Percentiles rank a stretch among this genome's conserved stretches.
phyloP scores from a whole-genome alignment of 2,329 filamentous ascomycete species.

The Zymoseptoria pseudotritici region DNA sequence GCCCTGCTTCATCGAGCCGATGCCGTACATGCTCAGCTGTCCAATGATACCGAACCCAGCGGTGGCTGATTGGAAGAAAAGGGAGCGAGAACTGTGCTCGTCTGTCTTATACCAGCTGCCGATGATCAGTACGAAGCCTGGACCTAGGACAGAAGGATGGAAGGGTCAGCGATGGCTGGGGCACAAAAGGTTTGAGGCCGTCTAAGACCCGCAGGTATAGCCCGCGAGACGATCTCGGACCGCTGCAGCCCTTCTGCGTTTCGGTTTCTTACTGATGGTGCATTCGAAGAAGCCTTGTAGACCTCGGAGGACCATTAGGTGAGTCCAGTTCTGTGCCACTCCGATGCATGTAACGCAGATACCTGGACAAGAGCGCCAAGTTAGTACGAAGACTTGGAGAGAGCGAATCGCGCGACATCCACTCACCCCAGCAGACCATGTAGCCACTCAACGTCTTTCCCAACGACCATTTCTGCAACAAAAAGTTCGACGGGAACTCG shows the following conservation, averaged over 20 bases:
- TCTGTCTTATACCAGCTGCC: constrained; percentile 31
- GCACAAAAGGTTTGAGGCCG: too few species aligned
- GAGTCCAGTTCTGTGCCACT: constrained; percentile 28
- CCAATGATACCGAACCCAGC: constrained; percentile 29
- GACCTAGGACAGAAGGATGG: constrained; percentile 1
- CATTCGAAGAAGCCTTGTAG: constrained; percentile 35
- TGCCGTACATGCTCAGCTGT: constrained; percentile 22
- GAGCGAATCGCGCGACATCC: too few species aligned
- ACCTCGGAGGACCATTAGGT: constrained; percentile 30
- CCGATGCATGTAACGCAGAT: constrained; percentile 25
- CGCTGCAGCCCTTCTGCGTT: too few species aligned
- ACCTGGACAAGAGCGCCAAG: constrained; percentile 4
- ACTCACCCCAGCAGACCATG: constrained; percentile 29
- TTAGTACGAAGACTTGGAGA: background rate
- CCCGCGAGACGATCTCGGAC: too few species aligned
- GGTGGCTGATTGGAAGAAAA: constrained; percentile 33
- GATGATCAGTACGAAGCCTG: constrained; percentile 31
- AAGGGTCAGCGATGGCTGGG: too few species aligned
- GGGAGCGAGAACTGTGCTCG: constrained; percentile 29
- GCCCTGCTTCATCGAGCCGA: constrained; percentile 18
- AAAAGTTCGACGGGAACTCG: constrained; percentile 31
- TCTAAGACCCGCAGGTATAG: too few species aligned
- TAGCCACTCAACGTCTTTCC: constrained; percentile 31
- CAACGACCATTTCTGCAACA: constrained; percentile 30
- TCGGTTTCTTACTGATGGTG: constrained; percentile 19